Percentiles rank a stretch among this genome's conserved stretches.
These are phyloP conservation scores for Aspergillus sclerotiicarbonarius DNA, from an alignment of 495 filamentous ascomycete species.

Conservation along the genomic window DNA sequence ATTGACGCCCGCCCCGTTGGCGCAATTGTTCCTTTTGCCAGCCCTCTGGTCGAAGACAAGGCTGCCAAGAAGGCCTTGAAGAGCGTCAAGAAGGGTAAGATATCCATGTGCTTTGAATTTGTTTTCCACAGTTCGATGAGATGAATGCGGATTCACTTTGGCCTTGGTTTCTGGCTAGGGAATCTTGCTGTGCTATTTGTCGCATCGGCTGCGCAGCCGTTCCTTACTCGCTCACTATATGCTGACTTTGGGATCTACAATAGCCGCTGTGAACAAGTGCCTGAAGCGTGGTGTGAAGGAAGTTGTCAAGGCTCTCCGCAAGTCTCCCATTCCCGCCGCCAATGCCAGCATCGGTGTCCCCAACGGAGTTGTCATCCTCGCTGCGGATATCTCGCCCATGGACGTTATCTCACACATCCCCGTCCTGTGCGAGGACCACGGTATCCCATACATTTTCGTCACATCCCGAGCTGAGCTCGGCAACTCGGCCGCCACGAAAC, in stretches of 20 bases:
- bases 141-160: background rate
- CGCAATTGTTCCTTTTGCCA: constrained; percentile 88
- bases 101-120: constrained; percentile 4
- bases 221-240: background rate
- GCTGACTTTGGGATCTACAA: constrained; percentile 19
- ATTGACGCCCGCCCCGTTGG: constrained; percentile 56
- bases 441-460: constrained; percentile 91
- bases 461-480: constrained; percentile 85
- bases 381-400: constrained; percentile 95
- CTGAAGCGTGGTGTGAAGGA: constrained; percentile 98
- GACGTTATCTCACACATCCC: constrained; percentile 97
- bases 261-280: constrained; percentile 87
- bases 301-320: constrained; percentile 94
- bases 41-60: constrained; percentile 89
- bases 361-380: constrained; percentile 80
- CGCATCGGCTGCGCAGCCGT: background rate
- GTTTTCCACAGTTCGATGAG: background rate
- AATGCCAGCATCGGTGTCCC: constrained; percentile 52
- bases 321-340: constrained; percentile 62
- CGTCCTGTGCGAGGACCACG: constrained; percentile 95
- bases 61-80: constrained; percentile 88
- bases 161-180: background rate
- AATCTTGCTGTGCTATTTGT: background rate
- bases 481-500: constrained; percentile 85
- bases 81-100: constrained; percentile 87